phyloP scores from a whole-genome alignment of 768 basidiomycete species.

The Mycena filopes region DNA sequence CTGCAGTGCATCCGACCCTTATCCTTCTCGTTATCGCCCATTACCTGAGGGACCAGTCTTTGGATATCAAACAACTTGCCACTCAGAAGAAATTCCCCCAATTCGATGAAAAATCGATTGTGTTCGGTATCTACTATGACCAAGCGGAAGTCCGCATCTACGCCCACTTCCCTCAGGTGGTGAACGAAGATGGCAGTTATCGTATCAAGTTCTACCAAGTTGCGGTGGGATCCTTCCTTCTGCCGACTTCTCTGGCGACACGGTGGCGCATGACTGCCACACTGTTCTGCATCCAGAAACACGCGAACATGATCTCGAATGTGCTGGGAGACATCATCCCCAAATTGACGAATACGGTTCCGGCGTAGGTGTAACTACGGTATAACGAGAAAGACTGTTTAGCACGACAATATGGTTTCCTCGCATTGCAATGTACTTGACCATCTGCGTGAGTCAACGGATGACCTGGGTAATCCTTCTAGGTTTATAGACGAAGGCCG shows the following conservation, averaged over 20 bases:
- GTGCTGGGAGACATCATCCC: not conserved
- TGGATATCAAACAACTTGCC: not conserved
- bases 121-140: conserved; percentile 5
- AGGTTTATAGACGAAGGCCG: too few relatives aligned
- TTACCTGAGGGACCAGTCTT: not conserved
- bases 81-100: not conserved
- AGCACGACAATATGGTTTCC: too few relatives aligned
- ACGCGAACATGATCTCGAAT: not conserved
- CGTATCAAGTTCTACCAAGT: not conserved
- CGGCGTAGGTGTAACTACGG: too few relatives aligned
- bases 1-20: conserved; percentile 13
- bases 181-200: not conserved
- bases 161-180: conserved; percentile 9
- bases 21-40: conserved; percentile 16
- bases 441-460: too few relatives aligned
- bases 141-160: not conserved
- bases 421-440: too few relatives aligned
- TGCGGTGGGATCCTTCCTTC: not conserved
- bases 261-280: not conserved
- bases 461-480: too few relatives aligned
- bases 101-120: conserved; percentile 3
- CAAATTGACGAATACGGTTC: too few relatives aligned
- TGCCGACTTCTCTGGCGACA: not conserved
- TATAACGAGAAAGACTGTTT: too few relatives aligned
- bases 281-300: conserved; percentile 1